Evolutionary conservation across 1,284 basidiomycete species (phyloP).

Genomic region (Naganishia albida): DNA sequence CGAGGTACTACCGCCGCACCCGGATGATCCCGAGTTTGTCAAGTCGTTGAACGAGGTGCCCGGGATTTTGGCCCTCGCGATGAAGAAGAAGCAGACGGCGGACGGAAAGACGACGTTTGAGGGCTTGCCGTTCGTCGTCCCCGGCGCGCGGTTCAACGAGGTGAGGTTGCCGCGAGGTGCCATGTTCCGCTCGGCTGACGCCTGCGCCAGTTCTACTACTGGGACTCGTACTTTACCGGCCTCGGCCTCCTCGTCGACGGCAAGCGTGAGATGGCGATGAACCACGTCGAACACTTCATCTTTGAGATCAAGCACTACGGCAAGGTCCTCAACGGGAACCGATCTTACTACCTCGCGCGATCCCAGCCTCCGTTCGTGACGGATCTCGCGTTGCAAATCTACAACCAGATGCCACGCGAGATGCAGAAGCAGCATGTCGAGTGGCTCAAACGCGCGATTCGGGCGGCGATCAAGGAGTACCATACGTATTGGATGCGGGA

Average conservation of each 20-base stretch:
- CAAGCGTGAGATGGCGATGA: constrained; percentile 87
- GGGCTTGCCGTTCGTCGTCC: constrained; percentile 94
- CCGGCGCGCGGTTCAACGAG: constrained; percentile 97
- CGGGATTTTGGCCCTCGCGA: constrained; percentile 90
- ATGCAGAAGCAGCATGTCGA: constrained; percentile 77
- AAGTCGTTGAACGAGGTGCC: constrained; percentile 91
- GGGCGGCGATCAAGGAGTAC: constrained; percentile 97
- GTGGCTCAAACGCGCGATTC: constrained; percentile 93
- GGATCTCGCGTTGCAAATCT: constrained; percentile 97
- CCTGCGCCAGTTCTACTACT: constrained; percentile 71
- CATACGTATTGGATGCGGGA: constrained; percentile 94
- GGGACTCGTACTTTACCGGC: constrained; percentile 92
- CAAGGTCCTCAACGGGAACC: constrained; percentile 62
- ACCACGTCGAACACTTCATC: constrained; percentile 97
- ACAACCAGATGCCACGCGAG: constrained; percentile 86
- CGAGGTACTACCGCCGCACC: constrained; percentile 78
- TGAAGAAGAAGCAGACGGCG: constrained; percentile 75
- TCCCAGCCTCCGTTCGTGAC: constrained; percentile 98
- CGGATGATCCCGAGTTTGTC: constrained; percentile 84
- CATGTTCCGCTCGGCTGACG: not conserved
- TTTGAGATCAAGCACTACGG: constrained; percentile 98
- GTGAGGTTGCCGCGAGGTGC: constrained; percentile 36
- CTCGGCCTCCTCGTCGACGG: constrained; percentile 94
- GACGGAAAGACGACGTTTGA: constrained; percentile 79
- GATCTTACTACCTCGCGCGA: constrained; percentile 76